Base-by-base conservation (phyloP, 192 early-diverging fungal genomes). In the Entrophospora sp. region DNA sequence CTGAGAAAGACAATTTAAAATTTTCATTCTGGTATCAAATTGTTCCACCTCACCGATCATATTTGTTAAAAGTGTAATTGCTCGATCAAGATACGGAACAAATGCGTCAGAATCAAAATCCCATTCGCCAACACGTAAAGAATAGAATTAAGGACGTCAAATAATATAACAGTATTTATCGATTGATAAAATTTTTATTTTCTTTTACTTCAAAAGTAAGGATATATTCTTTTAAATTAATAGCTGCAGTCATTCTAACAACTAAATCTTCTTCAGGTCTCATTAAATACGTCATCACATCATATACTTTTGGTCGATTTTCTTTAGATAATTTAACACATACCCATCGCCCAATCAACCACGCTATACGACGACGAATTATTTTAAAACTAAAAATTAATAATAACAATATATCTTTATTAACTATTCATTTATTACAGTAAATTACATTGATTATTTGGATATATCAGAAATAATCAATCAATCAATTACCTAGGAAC, bases 331-430 rank as follows among this genome's bases (percentile, higher is more conserved):
- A 74, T 40, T 94, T 89, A 45, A 94, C 90, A 6, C 77, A 73
- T 40, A 95, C 79, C 92, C 93, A 97, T 68, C 85, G 79, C n/a
- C 87, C 86, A 40, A 94, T 78, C 34, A 97, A 74, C 87, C 86
- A 89, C 2, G 90, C 86, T 30, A 91, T 86, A 3, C 94, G 85
- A 48, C 84, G 68, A 51, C 82, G 81, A 43, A 84, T 66, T 10
- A 84, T 74, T 22, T 73, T 76, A 40, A 71, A 78, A 49, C 75
- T 81, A 61, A 45, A 48, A 22, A 38, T 34, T 18, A 13, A 24
- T 36, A 53, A 34, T 64, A 46, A 25, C 16, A 14, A 25, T 45
- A 34, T 18, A 25, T 57, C 4, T 32, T 52, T 48, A 45, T 13
- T 45, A 43, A 13, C 45, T 18, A 30, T 28, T 18, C 10, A 8